Base-by-base conservation (phyloP, 176 grass and related monocot genomes). In the Otatea glauca region DNA sequence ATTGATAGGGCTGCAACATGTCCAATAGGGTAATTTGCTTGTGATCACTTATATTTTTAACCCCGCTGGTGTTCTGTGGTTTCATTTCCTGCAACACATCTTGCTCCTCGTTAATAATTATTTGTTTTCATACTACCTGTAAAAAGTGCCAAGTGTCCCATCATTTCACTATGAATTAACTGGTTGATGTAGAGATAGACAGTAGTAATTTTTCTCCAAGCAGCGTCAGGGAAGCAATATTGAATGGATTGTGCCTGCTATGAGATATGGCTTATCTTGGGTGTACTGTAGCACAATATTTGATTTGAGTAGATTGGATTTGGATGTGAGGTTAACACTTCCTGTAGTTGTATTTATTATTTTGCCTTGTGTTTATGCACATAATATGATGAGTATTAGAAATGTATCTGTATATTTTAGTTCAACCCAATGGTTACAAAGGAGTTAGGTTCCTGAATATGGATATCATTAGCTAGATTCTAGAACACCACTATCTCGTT, bases 1-100 rank as follows among this genome's bases (percentile, higher is more conserved):
- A 82, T 84, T 44, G 86, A 86, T 74, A 86, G 79, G n/a, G 83
- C 88, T 83, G 69, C 88, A 44, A 89, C 88, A 49, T 88, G 67
- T 76, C 88, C 90, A 76, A 89, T 91, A 72, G 72, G 86, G 92
- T 94, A 88, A 72, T 44, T 47, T 74, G 25, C 43, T 67, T 9
- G 6, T 15, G 17, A 67, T 48, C 14, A 10, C 44, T 21, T 47
- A 48, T 45, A 50, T 47, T 32, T 45, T 55, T 54, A 49, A 7
- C 47, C 43, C 2, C 24, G n/a, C 54, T 56, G 54, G 15, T 77
- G 34, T 39, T 32, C 10, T 76, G n/a, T 41, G 9, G 7, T 75
- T 75, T 35, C 49, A 37, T 75, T 50, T 59, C 18, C 32, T 59
- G 51, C 35, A 59, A 39, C 23, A 1, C 5, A 4, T 39, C 18